phyloP scores from a whole-genome alignment of 116 monocot genomes.

The Zostera marina region DNA sequence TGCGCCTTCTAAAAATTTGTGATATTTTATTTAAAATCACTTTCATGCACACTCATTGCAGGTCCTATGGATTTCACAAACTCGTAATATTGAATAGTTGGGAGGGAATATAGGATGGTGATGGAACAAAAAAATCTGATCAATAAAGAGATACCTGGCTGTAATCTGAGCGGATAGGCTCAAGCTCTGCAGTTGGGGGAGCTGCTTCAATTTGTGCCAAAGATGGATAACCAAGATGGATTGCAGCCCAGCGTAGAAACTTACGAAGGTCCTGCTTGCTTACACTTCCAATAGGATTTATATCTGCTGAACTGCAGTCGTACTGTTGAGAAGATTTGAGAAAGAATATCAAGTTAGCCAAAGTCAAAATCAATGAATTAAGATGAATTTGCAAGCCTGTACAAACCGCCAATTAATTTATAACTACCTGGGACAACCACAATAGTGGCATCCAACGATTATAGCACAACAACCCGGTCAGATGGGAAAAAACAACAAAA shows the following conservation, averaged over 20 bases:
- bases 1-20: too few relatives aligned
- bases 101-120: background rate
- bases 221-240: conserved; percentile 73
- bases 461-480: too few relatives aligned
- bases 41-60: too few relatives aligned
- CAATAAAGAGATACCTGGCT: conserved; percentile 48
- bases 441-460: too few relatives aligned
- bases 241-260: conserved; percentile 88
- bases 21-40: too few relatives aligned
- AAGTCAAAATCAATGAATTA: conserved; percentile 1
- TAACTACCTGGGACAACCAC: too few relatives aligned
- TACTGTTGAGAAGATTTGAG: conserved; percentile 39
- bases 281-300: conserved; percentile 97
- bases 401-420: too few relatives aligned
- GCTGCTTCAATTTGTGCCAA: conserved; percentile 91
- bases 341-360: background rate
- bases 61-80: too few relatives aligned
- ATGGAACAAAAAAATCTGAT: background rate
- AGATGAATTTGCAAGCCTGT: too few relatives aligned
- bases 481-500: too few relatives aligned
- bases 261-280: conserved; percentile 91
- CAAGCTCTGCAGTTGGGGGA: conserved; percentile 96
- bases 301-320: conserved; percentile 98
- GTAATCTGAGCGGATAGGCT: conserved; percentile 90
- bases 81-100: too few relatives aligned